phyloP scores from a whole-genome alignment of 352 stramenopile species.

The Discostella stelligera region DNA sequence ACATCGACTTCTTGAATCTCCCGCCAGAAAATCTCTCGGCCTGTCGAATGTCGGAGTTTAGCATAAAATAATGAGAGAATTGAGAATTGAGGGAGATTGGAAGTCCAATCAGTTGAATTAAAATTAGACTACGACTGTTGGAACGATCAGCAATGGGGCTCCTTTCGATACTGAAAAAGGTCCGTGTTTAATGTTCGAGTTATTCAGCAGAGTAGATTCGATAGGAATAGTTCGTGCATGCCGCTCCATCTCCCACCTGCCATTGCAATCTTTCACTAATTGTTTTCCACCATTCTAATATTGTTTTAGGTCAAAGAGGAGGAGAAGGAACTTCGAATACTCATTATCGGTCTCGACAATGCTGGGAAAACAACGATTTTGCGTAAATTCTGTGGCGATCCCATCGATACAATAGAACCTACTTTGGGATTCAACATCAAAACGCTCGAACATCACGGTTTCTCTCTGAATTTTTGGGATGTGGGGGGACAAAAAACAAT shows the following conservation, averaged over 20 bases:
- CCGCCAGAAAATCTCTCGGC: too few relatives aligned
- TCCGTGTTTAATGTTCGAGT: conserved; percentile 22
- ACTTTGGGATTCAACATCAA: conserved; percentile 99
- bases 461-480: conserved; percentile 88
- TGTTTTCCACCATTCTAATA: conserved; percentile 37
- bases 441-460: conserved; percentile 90
- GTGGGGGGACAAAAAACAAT: conserved; percentile 99
- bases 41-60: too few relatives aligned
- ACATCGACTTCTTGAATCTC: too few relatives aligned
- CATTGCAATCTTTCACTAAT: neutral
- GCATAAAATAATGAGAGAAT: too few relatives aligned
- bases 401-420: conserved; percentile 95
- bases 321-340: conserved; percentile 97
- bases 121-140: neutral
- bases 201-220: neutral
- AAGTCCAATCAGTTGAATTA: too few relatives aligned
- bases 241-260: neutral
- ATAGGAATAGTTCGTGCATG: neutral
- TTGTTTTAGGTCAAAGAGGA: conserved; percentile 94
- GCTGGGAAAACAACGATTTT: conserved; percentile 98
- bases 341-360: conserved; percentile 99
- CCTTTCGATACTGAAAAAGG: conserved; percentile 79
- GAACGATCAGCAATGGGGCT: conserved; percentile 56
- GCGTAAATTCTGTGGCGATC: conserved; percentile 94
- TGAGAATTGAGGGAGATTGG: too few relatives aligned